Evolutionary conservation across 148 eudicot species (phyloP).

Genomic region (Pouteria glomerata): DNA sequence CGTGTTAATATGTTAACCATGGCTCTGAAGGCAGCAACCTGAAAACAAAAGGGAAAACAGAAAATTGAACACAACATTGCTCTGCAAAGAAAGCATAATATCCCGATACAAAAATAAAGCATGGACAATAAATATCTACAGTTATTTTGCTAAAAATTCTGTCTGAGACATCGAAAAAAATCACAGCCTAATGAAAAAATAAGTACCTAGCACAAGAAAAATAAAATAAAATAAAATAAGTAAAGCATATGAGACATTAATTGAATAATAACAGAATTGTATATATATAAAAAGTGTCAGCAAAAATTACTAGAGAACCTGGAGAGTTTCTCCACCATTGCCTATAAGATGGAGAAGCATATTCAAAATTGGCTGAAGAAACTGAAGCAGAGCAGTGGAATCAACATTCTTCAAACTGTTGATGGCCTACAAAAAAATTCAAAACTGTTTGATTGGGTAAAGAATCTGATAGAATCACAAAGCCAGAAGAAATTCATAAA

Average conservation of each 20-base stretch:
- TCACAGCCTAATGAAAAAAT: not conserved
- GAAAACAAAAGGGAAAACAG: constrained; percentile 15
- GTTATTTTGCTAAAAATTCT: not conserved
- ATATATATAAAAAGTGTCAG: not conserved
- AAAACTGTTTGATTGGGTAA: constrained; percentile 1
- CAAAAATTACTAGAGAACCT: constrained; percentile 39
- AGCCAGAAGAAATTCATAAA: not conserved
- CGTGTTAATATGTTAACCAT: constrained; percentile 98
- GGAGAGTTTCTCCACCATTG: constrained; percentile 98
- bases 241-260: not conserved
- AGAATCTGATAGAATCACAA: constrained; percentile 3
- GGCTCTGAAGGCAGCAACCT: constrained; percentile 99
- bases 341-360: constrained; percentile 99
- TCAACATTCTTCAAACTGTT: constrained; percentile 99
- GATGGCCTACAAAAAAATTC: constrained; percentile 68
- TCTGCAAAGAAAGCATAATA: not conserved
- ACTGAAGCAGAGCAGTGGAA: constrained; percentile 96
- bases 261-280: not conserved
- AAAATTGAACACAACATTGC: not conserved
- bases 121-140: not conserved
- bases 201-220: not conserved
- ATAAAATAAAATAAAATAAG: no score
- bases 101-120: not conserved
- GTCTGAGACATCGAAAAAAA: not conserved
- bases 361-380: constrained; percentile 93